Conservation (phyloP, 306 rosid genomes). For the Trichosanthes cucumerina region DNA sequence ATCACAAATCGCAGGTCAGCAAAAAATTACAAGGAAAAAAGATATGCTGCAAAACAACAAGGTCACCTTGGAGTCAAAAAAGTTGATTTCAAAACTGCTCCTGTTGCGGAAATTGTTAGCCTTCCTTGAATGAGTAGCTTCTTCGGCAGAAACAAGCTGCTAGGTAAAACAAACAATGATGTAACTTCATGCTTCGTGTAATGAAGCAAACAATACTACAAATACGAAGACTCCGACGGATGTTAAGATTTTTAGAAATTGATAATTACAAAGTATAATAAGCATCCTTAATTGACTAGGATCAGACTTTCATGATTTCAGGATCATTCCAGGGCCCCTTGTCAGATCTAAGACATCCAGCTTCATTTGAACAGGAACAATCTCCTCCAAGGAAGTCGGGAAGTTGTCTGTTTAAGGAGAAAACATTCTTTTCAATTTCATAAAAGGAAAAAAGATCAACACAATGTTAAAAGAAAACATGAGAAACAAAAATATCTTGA, state of each 20-base stretch:
- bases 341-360: constrained; percentile 80
- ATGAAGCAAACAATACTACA: neutral
- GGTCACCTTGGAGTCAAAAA: constrained; percentile 44
- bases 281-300: constrained; percentile 17
- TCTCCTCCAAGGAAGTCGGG: constrained; percentile 90
- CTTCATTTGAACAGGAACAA: constrained; percentile 78
- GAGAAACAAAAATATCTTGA: neutral
- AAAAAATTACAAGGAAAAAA: constrained; percentile 9
- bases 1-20: constrained; percentile 13
- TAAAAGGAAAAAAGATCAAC: neutral
- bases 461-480: constrained; percentile 5
- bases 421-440: neutral
- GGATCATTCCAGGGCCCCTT: constrained; percentile 98
- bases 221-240: neutral
- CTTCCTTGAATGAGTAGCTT: constrained; percentile 36
- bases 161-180: constrained; percentile 17
- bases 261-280: constrained; percentile 8
- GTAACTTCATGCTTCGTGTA: neutral
- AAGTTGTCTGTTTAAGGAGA: constrained; percentile 59
- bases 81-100: constrained; percentile 31
- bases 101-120: constrained; percentile 22
- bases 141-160: constrained; percentile 61
- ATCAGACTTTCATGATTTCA: constrained; percentile 64
- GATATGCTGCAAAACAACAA: constrained; percentile 14
- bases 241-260: constrained; percentile 3